Conservation (phyloP, 1,284 basidiomycete species). For the Leccinum pachyderme region DNA sequence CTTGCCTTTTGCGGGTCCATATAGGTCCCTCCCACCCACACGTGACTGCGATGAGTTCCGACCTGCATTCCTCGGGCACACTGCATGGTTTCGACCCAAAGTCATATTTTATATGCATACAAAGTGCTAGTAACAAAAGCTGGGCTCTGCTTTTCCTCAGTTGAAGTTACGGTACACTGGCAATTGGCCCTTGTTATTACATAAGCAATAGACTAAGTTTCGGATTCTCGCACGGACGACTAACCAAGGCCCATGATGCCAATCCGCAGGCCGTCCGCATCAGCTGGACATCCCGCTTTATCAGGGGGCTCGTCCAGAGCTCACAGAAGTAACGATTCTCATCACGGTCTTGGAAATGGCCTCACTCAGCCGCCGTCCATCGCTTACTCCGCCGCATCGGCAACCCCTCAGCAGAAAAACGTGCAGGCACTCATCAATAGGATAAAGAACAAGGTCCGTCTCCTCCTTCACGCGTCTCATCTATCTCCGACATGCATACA, state of each 20-base stretch:
- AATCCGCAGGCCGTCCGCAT: slow-evolving; percentile 47
- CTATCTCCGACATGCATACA: neutral
- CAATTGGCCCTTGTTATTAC: slow-evolving; percentile 17
- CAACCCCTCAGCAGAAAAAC: slow-evolving; percentile 69
- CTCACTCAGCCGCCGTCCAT: slow-evolving; percentile 34
- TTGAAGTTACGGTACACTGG: neutral
- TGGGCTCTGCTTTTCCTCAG: neutral
- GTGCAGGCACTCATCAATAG: slow-evolving; percentile 70
- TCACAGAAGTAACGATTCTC: slow-evolving; percentile 52
- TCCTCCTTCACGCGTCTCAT: neutral
- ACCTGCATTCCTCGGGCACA: neutral
- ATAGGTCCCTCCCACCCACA: slow-evolving; percentile 30
- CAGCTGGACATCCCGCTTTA: slow-evolving; percentile 33
- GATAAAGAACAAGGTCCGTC: slow-evolving; percentile 64
- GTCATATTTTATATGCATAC: neutral
- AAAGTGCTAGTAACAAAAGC: neutral
- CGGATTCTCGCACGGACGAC: slow-evolving; percentile 26
- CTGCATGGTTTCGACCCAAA: neutral
- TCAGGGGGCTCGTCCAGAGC: slow-evolving; percentile 34
- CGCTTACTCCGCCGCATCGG: slow-evolving; percentile 36
- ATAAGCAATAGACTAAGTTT: slow-evolving; percentile 19
- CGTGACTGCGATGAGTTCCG: slow-evolving; percentile 19
- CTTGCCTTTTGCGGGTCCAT: slow-evolving; percentile 37
- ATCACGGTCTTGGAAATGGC: slow-evolving; percentile 40
- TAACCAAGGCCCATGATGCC: slow-evolving; percentile 32